Conservation (phyloP, 805 yeast genomes). For the Wickerhamomyces sydowiorum region DNA sequence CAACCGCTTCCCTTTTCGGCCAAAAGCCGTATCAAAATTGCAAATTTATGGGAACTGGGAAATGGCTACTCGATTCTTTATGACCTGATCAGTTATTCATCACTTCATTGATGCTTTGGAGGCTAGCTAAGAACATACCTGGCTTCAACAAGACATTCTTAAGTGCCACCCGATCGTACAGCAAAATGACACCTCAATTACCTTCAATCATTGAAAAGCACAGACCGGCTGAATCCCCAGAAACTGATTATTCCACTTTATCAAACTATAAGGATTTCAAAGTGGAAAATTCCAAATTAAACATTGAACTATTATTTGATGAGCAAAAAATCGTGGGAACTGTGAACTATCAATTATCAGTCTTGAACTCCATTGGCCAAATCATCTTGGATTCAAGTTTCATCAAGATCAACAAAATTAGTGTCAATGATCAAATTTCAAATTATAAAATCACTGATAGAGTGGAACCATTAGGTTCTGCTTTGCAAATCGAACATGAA, state of each 20-base stretch:
- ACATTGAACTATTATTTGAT: slow-evolving; percentile 51
- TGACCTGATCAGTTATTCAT: too few relatives aligned
- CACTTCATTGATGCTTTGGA: neutral
- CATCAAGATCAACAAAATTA: slow-evolving; percentile 40
- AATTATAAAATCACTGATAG: slow-evolving; percentile 33
- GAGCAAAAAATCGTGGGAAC: slow-evolving; percentile 46
- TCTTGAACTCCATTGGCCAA: slow-evolving; percentile 23
- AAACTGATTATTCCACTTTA: slow-evolving; percentile 69
- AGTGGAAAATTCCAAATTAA: slow-evolving; percentile 46
- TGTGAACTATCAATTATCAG: slow-evolving; percentile 41
- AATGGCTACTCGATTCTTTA: neutral
- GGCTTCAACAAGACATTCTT: too few relatives aligned
- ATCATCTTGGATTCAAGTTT: slow-evolving; percentile 68
- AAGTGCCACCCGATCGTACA: neutral
- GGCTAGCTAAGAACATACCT: neutral
- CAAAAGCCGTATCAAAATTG: neutral
- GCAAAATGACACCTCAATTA: slow-evolving; percentile 4
- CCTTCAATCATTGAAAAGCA: slow-evolving; percentile 23
- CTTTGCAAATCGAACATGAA: slow-evolving; percentile 29
- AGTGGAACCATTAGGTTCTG: slow-evolving; percentile 54
- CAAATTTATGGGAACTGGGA: neutral
- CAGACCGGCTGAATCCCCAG: slow-evolving; percentile 36
- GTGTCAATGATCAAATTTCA: slow-evolving; percentile 32
- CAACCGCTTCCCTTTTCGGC: neutral
- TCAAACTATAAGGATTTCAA: slow-evolving; percentile 60